A percentile compares a stretch with the other conserved stretches of the same genome.
Evolutionary conservation across 345 rosid genomes (phyloP).

Genomic region (Syzygium aqueum): DNA sequence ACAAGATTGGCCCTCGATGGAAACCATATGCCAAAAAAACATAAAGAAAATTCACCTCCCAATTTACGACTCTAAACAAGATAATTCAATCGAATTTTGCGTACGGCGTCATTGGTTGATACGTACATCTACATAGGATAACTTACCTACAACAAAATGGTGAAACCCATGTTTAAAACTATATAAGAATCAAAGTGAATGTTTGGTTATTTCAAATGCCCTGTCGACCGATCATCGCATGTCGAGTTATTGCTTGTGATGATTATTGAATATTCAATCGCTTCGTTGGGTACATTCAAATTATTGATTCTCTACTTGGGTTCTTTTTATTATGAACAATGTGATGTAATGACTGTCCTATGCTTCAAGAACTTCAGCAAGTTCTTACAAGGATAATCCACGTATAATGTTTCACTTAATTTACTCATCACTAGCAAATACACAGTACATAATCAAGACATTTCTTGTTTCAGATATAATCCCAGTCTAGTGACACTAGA

Average conservation of each 20-base stretch:
- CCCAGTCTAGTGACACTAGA: too few relatives aligned
- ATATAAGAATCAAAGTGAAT: neutral
- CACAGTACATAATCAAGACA: neutral
- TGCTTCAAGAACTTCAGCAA: neutral
- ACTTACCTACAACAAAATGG: neutral
- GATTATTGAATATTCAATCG: fast-evolving
- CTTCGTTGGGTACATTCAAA: neutral
- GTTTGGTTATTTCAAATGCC: neutral
- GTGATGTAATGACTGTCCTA: neutral
- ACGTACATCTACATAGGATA: neutral
- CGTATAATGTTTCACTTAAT: neutral
- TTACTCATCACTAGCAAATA: neutral
- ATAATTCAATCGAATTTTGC: neutral
- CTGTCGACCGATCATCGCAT: neutral
- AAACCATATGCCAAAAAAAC: neutral
- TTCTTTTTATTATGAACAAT: neutral
- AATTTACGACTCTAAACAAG: neutral
- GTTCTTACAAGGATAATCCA: neutral
- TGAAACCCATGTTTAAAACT: neutral
- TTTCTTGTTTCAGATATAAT: too few relatives aligned
- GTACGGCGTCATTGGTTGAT: neutral
- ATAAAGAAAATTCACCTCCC: neutral
- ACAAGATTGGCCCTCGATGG: neutral
- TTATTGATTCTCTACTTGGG: neutral
- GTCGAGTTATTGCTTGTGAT: neutral